Evolutionary conservation across 306 rosid genomes (phyloP).

Genomic region (Vigna mungo): DNA sequence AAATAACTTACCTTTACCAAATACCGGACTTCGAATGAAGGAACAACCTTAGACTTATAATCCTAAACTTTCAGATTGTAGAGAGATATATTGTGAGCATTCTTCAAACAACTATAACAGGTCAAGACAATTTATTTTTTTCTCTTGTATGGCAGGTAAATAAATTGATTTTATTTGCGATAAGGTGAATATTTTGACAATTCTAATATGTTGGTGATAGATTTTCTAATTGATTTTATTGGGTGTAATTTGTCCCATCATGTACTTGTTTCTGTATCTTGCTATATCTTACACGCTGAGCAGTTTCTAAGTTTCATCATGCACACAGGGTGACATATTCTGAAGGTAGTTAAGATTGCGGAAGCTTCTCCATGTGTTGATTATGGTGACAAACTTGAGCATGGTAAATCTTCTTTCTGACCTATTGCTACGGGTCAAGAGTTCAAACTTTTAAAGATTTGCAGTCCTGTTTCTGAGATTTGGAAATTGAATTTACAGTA

Average conservation of each 20-base stretch:
- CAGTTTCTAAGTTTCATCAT: conserved; percentile 23
- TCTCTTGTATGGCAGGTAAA: not conserved
- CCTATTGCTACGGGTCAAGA: conserved; percentile 14
- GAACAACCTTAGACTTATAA: conserved; percentile 6
- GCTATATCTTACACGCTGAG: conserved; percentile 30
- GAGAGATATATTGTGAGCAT: not conserved
- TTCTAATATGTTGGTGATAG: conserved; percentile 16
- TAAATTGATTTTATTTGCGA: conserved; percentile 11
- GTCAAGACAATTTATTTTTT: not conserved
- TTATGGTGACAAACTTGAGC: conserved; percentile 40
- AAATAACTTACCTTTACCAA: too few relatives aligned
- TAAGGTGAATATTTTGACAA: not conserved
- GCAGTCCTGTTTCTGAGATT: conserved; percentile 26
- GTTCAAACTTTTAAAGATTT: conserved; percentile 20
- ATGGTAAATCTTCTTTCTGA: conserved; percentile 32
- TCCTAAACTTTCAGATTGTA: conserved; percentile 2
- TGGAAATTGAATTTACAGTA: conserved; percentile 30
- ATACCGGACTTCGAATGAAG: too few relatives aligned
- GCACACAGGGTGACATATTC: conserved; percentile 42
- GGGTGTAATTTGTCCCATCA: not conserved
- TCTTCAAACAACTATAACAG: conserved; percentile 12
- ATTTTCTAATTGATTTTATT: conserved; percentile 14
- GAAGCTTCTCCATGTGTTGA: conserved; percentile 33
- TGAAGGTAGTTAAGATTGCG: conserved; percentile 30
- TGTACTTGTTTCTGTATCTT: conserved; percentile 15